Percentiles rank a stretch among this genome's conserved stretches.
Evolutionary conservation across 192 early-diverging fungal genomes (phyloP).

Genomic region (Backusella macrospora): DNA sequence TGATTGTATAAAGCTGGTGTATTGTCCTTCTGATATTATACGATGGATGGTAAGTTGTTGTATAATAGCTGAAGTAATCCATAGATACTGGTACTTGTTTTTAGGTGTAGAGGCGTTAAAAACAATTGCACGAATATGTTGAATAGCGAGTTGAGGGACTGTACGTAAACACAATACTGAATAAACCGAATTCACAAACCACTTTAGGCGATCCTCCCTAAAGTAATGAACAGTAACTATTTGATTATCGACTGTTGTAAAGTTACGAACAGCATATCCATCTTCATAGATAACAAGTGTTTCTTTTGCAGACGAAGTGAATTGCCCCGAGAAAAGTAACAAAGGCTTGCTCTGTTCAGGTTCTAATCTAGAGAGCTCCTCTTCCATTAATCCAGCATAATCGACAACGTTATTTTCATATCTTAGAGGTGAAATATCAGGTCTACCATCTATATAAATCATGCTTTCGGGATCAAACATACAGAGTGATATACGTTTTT

Average conservation of each 20-base stretch:
- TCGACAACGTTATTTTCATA: not conserved
- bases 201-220: not conserved
- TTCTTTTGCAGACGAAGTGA: not conserved
- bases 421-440: not conserved
- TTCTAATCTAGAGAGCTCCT: not conserved
- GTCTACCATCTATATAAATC: slow-evolving; percentile 8
- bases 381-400: not conserved
- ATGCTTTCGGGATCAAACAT: slow-evolving; percentile 7
- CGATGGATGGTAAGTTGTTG: not conserved
- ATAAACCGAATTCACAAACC: slow-evolving; percentile 14
- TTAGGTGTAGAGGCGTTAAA: not conserved
- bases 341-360: not conserved
- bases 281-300: not conserved
- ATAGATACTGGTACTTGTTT: not conserved
- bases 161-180: not conserved
- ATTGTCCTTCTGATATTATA: not conserved
- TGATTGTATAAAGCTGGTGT: not conserved
- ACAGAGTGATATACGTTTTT: not conserved
- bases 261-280: slow-evolving; percentile 1
- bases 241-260: not conserved
- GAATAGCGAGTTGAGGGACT: not conserved
- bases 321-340: not conserved
- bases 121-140: not conserved
- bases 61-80: slow-evolving; percentile 12
- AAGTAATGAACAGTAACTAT: slow-evolving; percentile 13